These are phyloP conservation scores for Dothideomycetidae sp. DNA, from an alignment of 2,329 filamentous ascomycete species.

Conservation along the genomic window DNA sequence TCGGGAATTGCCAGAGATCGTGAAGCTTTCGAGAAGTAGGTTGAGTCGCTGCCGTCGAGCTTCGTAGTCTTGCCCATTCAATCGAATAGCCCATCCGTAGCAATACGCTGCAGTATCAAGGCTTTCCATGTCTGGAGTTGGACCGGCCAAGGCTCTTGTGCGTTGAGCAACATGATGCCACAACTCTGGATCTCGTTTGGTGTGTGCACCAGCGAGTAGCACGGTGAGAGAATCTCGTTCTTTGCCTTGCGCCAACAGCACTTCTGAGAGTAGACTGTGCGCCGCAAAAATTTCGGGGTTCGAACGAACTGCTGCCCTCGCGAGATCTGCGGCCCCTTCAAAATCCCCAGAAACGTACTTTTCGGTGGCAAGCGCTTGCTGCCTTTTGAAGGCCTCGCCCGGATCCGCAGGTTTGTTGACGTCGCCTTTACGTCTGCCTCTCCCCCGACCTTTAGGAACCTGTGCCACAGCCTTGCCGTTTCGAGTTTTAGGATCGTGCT, in stretches of 20 bases:
- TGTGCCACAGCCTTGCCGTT: constrained; percentile 8
- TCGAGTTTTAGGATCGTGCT: constrained; percentile 18
- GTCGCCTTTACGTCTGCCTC: constrained; percentile 12
- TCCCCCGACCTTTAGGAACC: constrained; percentile 8
- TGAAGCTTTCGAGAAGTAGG: constrained; percentile 33
- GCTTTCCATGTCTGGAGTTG: constrained; percentile 27
- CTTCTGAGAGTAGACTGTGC: constrained; percentile 46
- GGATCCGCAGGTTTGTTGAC: constrained; percentile 41
- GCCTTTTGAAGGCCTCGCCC: constrained; percentile 54
- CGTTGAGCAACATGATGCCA: constrained; percentile 45
- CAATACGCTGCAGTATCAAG: constrained; percentile 39
- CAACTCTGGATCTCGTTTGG: constrained; percentile 39
- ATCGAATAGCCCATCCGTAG: constrained; percentile 39
- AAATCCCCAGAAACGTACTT: constrained; percentile 51
- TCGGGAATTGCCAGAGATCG: constrained; percentile 22
- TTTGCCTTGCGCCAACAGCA: constrained; percentile 41
- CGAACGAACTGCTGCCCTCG: constrained; percentile 36
- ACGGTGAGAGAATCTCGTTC: constrained; percentile 42
- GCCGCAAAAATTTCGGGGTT: constrained; percentile 51
- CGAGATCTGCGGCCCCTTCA: constrained; percentile 40
- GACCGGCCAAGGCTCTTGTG: constrained; percentile 35
- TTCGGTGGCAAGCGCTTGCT: constrained; percentile 52
- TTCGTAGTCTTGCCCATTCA: constrained; percentile 38
- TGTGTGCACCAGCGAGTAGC: constrained; percentile 44
- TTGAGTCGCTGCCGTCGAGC: constrained; percentile 42